Base-by-base conservation (phyloP, 352 stramenopile species). In the Plasmopara muralis region DNA sequence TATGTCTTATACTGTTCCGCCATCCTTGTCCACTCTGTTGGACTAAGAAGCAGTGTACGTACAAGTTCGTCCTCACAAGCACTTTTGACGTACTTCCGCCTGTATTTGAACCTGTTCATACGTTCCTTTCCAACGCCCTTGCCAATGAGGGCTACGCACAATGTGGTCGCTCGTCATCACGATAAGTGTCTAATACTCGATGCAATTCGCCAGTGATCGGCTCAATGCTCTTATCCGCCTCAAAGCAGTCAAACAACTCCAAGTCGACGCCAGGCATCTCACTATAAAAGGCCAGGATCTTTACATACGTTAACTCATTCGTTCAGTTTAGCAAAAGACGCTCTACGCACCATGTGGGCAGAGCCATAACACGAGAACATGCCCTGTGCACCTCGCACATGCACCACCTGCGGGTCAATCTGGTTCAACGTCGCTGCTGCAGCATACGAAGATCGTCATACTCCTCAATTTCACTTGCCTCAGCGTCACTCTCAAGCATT, bases 201-300 rank as follows among this genome's bases (percentile, higher is more conserved):
- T 79, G 76, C 43, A 90, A 59, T 53, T 93, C 83, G 20, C 66
- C 68, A 51, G 78, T 87, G 47, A 93, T 78, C 2, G 64, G 54
- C 42, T 93, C 80, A 16, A 90, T 74, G n/a, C 55, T 69, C 56
- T 83, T 84, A 65, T 93, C 83, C 14, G 74, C 80, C 50, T 89
- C 74, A 29, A 65, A 80, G 59, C 81, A 93, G 56, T 93, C 83
- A 34, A 90, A 89, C 13, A 82, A 60, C 55, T 89, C 83, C 31
- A 93, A 51, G 40, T 88, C 78, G 14, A 87, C 53, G 7, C 68
- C 72, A 5, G 80, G 66, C 77, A 93, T 89, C 49, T 89, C 74
- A 51, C 67, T 88, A 56, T 90, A 93, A 61, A 93, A 93, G 9
- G 83, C 83, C n/a, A 93, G 46, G 53, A 91, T 88, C 83, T 93